Evolutionary conservation across 495 filamentous ascomycete species (phyloP).

Genomic region (Trichoderma erinaceum): DNA sequence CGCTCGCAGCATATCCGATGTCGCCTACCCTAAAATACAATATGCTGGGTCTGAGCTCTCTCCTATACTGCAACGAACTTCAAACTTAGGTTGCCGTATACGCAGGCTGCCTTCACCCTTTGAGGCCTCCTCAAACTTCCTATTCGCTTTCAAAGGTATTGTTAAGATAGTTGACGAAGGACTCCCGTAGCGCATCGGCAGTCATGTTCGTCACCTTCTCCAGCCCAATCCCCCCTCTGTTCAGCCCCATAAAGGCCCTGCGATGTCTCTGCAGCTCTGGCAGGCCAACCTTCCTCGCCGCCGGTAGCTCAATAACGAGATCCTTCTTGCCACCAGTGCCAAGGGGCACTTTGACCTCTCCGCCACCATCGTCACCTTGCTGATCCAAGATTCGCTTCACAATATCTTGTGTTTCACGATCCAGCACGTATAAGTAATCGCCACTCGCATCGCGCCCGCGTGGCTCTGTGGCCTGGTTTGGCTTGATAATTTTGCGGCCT

Average conservation of each 20-base stretch:
- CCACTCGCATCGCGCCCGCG: slow-evolving; percentile 55
- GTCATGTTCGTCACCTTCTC: slow-evolving; percentile 41
- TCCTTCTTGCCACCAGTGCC: slow-evolving; percentile 29
- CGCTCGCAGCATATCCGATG: not conserved
- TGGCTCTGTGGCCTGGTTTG: slow-evolving; percentile 77
- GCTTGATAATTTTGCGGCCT: slow-evolving; percentile 54
- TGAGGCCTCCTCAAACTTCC: slow-evolving; percentile 18
- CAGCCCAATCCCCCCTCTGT: slow-evolving; percentile 50
- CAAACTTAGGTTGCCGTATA: not conserved
- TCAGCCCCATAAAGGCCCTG: slow-evolving; percentile 79
- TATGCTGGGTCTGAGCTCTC: not conserved
- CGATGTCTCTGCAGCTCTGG: slow-evolving; percentile 77
- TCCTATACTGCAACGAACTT: too few species aligned
- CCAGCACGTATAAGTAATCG: slow-evolving; percentile 78
- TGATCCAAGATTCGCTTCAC: slow-evolving; percentile 67
- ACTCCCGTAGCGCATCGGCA: slow-evolving; percentile 52
- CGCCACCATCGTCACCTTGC: slow-evolving; percentile 61
- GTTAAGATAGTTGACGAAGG: slow-evolving; percentile 72
- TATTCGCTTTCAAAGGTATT: slow-evolving; percentile 51
- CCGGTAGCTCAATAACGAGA: slow-evolving; percentile 51
- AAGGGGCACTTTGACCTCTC: slow-evolving; percentile 31
- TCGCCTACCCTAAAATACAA: not conserved
- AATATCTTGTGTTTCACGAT: slow-evolving; percentile 77
- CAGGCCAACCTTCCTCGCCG: slow-evolving; percentile 50
- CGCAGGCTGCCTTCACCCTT: too few species aligned